These are phyloP conservation scores for Tuber microsphaerosporum DNA, from an alignment of 495 filamentous ascomycete genomes.

Conservation along the genomic window DNA sequence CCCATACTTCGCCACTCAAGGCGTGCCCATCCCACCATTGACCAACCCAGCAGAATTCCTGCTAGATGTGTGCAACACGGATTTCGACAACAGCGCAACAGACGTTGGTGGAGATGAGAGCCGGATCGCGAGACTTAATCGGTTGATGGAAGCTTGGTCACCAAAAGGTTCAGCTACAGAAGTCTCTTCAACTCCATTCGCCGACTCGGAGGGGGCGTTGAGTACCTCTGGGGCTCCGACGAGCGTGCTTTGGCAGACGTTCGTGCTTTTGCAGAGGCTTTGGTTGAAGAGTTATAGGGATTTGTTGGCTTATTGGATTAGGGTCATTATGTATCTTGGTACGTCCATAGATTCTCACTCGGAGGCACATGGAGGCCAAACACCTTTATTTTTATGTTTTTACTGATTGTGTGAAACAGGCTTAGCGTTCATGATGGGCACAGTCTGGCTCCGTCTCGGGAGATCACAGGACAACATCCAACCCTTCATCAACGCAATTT, in stretches of 20 bases:
- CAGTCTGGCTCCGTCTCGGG: conserved; percentile 67
- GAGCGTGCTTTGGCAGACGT: conserved; percentile 14
- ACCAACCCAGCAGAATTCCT: conserved; percentile 73
- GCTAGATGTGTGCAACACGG: conserved; percentile 66
- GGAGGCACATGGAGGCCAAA: background rate
- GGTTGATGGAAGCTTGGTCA: conserved; percentile 47
- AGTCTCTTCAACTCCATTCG: background rate
- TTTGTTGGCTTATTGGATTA: conserved; percentile 71
- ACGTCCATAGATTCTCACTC: conserved; percentile 7
- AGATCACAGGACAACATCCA: conserved; percentile 62
- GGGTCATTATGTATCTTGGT: conserved; percentile 75
- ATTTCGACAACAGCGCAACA: conserved; percentile 49
- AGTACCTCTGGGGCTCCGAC: background rate
- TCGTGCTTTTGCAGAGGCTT: conserved; percentile 59
- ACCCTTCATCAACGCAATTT: conserved; percentile 71
- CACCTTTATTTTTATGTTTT: background rate
- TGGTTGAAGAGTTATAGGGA: conserved; percentile 78
- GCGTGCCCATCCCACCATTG: conserved; percentile 55
- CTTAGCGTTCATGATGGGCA: conserved; percentile 80
- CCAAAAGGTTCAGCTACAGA: background rate
- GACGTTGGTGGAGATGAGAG: conserved; percentile 44
- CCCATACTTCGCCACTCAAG: conserved; percentile 54
- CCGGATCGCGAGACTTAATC: conserved; percentile 1
- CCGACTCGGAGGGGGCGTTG: conserved; percentile 15
- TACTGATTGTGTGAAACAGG: conserved; percentile 32